Percentiles rank a stretch among this genome's conserved stretches.
These are phyloP conservation scores for Pythium folliculosum DNA, from an alignment of 352 stramenopile species.

Conservation along the genomic window DNA sequence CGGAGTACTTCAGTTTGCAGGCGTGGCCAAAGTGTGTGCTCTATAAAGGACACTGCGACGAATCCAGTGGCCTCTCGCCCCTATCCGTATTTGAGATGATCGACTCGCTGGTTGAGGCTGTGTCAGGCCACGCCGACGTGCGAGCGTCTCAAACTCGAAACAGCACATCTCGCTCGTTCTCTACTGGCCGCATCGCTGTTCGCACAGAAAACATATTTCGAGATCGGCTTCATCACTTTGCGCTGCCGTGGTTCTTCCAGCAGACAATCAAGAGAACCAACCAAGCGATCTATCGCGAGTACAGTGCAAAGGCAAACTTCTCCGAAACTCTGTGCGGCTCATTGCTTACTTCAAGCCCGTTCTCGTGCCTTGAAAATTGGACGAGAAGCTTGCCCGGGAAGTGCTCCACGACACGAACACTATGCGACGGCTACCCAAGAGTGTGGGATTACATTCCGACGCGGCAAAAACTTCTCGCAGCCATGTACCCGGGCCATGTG, in stretches of 20 bases:
- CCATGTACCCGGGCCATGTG: not conserved
- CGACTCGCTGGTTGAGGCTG: constrained; percentile 23
- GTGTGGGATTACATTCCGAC: not conserved
- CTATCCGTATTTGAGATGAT: constrained; percentile 22
- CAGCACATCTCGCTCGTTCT: not conserved
- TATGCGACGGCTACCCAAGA: not conserved
- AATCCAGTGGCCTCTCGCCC: not conserved
- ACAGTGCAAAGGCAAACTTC: constrained; percentile 1
- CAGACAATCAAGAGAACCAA: not conserved
- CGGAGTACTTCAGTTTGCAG: constrained; percentile 12
- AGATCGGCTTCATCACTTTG: constrained; percentile 24
- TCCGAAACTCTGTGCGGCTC: not conserved
- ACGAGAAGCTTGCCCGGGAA: not conserved
- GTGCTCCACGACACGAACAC: not conserved
- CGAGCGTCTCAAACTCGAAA: not conserved
- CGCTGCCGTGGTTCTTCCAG: constrained; percentile 18
- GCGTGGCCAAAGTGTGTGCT: constrained; percentile 25
- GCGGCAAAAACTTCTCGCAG: not conserved
- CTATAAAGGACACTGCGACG: constrained; percentile 22
- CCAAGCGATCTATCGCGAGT: constrained; percentile 7
- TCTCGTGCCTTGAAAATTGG: not conserved
- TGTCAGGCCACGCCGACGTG: not conserved
- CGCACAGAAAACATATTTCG: constrained; percentile 9
- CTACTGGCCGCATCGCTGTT: constrained; percentile 1
- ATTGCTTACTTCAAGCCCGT: not conserved